These are phyloP conservation scores for Penicillium paradoxum DNA, from an alignment of 495 filamentous ascomycete species.

Conservation along the genomic window DNA sequence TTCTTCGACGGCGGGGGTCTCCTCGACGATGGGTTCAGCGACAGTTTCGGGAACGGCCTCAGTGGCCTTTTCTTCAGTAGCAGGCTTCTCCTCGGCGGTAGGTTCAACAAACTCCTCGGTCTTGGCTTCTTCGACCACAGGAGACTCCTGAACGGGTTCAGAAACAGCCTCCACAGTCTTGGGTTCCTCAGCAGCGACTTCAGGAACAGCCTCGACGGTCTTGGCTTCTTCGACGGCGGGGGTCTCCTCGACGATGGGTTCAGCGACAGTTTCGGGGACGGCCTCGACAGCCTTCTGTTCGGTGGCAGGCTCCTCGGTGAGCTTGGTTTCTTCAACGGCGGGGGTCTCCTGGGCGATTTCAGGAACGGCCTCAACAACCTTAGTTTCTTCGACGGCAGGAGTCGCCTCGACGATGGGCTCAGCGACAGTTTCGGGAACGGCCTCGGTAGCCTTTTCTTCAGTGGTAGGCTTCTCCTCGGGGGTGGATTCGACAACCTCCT, in stretches of 20 bases:
- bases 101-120: constrained; percentile 1
- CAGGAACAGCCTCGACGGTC: background rate
- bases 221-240: background rate
- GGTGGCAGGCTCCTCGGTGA: background rate
- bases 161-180: background rate
- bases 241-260: constrained; percentile 2
- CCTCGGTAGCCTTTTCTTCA: constrained; percentile 2
- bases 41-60: constrained; percentile 3
- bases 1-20: constrained; percentile 4
- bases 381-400: constrained; percentile 8
- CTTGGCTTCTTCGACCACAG: background rate
- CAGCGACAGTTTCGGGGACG: constrained; percentile 4
- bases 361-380: constrained; percentile 7
- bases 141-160: background rate
- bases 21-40: background rate
- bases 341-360: constrained; percentile 13
- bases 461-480: background rate
- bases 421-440: background rate
- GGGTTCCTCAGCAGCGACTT: background rate
- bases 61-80: background rate
- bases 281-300: background rate
- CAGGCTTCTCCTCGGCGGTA: background rate
- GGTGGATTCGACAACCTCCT: constrained; percentile 4
- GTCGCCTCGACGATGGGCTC: constrained; percentile 6
- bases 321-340: background rate